Base-by-base conservation (phyloP, 2,329 filamentous ascomycete genomes). In the Diaporthe batatas region DNA sequence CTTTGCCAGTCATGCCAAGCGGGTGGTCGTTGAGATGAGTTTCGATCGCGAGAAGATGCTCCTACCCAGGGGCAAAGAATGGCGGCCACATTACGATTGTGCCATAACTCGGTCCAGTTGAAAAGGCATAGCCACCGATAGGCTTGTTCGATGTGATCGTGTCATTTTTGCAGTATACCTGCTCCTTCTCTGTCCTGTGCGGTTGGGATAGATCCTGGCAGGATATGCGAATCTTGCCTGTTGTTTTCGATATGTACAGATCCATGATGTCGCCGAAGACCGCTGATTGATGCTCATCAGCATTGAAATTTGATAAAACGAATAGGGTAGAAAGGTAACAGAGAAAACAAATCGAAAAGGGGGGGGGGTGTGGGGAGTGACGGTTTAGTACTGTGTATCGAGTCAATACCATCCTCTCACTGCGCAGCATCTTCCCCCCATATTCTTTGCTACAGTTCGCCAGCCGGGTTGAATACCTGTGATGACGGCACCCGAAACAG, bases 381-480 rank as follows among this genome's bases (percentile, higher is more conserved):
- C 6, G 29, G 25, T 23, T 34, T 34, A 18, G 4, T 39, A 58
- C 32, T 39, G 32, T 58, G 54, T 18, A 39, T 58, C 16, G 39
- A 58, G 32, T 14, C 32, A n/a, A 58, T 36, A n/a, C 11, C 54
- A 39, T 58, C 54, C 3, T 23, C 18, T 32, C 32, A n/a, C 6
- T 58, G 54, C 29, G 32, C 54, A n/a, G 23, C 39, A 21, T 58
- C 32, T 51, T 51, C 21, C 10, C 47, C n/a, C 47, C 47, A 51
- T 23, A 51, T 51, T 21, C 47, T 51, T 51, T 23, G 47, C 47
- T 51, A n/a, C 10, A 51, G 47, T n/a, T 39, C 54, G 7, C 54
- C 32, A n/a, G 54, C 54, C 54, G 18, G 29, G 29, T n/a, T 57
- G 54, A 57, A 57, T 2, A 34, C 54, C 29, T 57, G 54, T n/a